A percentile compares a stretch with the other conserved stretches of the same genome.
phyloP scores from a whole-genome alignment of 345 rosid species.

The rapeseed (Brassica napus) region DNA sequence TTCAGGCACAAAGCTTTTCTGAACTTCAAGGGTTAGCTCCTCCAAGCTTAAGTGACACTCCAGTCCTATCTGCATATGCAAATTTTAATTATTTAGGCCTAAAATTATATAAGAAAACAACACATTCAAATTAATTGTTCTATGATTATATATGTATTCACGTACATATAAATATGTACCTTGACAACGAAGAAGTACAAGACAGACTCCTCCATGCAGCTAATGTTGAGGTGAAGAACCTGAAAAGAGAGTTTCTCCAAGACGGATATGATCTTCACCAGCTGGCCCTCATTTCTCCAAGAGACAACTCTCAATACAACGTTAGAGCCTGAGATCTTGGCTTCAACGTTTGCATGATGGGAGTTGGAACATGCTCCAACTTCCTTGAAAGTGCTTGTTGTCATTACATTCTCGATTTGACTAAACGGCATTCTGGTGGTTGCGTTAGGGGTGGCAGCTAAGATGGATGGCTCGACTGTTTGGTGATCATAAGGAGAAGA shows the following conservation, averaged over 20 bases:
- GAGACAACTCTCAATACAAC: constrained; percentile 71
- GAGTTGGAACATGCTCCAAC: constrained; percentile 77
- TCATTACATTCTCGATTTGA: constrained; percentile 37
- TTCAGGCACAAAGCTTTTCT: constrained; percentile 58
- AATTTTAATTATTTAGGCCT: background rate
- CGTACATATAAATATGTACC: constrained; percentile 47
- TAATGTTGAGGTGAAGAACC: constrained; percentile 80
- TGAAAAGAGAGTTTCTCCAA: constrained; percentile 79
- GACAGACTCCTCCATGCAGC: constrained; percentile 90
- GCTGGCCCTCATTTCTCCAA: constrained; percentile 58
- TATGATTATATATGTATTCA: background rate
- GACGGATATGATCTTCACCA: constrained; percentile 64
- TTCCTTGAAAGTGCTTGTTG: constrained; percentile 44
- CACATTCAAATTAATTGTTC: background rate
- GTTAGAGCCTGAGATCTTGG: constrained; percentile 81
- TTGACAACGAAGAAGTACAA: constrained; percentile 77
- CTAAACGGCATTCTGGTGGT: constrained; percentile 23
- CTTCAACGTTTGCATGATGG: constrained; percentile 84
- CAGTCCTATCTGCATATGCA: constrained; percentile 57
- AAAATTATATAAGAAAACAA: background rate
- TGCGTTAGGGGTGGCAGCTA: background rate
- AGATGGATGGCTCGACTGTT: constrained; percentile 30
- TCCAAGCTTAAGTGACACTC: constrained; percentile 85
- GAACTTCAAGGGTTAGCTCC: constrained; percentile 83
- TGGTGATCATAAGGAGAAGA: constrained; percentile 37